Evolutionary conservation across 2,329 filamentous ascomycete genomes (phyloP).

Genomic region (Paradendryphiella salina): DNA sequence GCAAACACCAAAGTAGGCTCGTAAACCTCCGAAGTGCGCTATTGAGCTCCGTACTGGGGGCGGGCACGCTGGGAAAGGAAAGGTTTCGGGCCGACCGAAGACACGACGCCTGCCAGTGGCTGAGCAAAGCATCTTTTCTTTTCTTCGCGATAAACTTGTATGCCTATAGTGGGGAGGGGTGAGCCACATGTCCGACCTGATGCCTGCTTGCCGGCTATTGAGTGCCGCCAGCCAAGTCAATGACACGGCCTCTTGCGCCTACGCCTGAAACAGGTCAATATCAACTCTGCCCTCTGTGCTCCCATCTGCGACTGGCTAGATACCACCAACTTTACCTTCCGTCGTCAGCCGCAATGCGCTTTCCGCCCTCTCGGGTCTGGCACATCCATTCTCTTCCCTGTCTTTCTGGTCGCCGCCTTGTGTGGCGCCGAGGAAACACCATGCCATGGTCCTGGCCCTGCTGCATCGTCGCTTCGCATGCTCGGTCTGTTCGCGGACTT

Average conservation of each 20-base stretch:
- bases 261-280: constrained; percentile 1
- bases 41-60: neutral
- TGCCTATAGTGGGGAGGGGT: neutral
- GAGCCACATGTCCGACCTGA: constrained; percentile 5
- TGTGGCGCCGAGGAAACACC: neutral
- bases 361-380: neutral
- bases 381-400: neutral
- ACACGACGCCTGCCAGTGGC: constrained; percentile 19
- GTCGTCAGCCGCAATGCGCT: too few relatives aligned
- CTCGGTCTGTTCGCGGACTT: constrained; percentile 1
- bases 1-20: too few relatives aligned
- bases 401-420: constrained; percentile 8
- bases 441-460: neutral
- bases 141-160: constrained; percentile 10
- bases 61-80: constrained; percentile 5
- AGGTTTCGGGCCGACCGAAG: constrained; percentile 20
- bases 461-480: neutral
- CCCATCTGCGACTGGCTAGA: neutral
- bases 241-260: neutral
- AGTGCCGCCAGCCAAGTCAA: neutral
- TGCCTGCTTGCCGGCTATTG: neutral
- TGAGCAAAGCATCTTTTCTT: constrained; percentile 12
- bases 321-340: neutral
- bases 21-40: constrained; percentile 1
- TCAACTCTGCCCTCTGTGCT: neutral